Conservation (phyloP, 2,329 filamentous ascomycete species). For the Colletotrichum shisoi region DNA sequence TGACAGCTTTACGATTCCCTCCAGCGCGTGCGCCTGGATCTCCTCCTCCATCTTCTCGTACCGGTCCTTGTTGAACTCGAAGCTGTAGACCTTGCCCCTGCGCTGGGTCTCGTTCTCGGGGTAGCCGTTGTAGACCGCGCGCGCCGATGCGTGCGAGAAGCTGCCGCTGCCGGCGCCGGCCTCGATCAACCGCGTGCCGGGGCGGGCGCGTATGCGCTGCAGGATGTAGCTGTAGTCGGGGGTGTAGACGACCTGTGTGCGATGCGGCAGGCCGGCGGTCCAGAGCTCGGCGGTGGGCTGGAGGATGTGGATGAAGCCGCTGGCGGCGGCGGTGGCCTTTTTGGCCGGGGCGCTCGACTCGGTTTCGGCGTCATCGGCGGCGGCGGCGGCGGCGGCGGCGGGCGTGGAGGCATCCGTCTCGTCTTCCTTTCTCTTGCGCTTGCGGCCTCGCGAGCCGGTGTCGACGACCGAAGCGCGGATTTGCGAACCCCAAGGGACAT, state of each 20-base stretch:
- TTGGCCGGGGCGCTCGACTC: slow-evolving; percentile 51
- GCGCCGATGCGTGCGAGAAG: slow-evolving; percentile 80
- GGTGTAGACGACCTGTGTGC: slow-evolving; percentile 87
- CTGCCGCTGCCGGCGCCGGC: slow-evolving; percentile 83
- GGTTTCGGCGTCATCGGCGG: slow-evolving; percentile 48
- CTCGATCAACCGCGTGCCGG: slow-evolving; percentile 77
- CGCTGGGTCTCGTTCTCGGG: slow-evolving; percentile 55
- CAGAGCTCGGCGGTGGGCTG: slow-evolving; percentile 83
- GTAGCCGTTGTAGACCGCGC: slow-evolving; percentile 79
- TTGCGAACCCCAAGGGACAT: slow-evolving; percentile 89
- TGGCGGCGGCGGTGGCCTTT: slow-evolving; percentile 62
- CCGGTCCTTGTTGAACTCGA: slow-evolving; percentile 79
- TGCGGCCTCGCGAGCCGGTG: slow-evolving; percentile 85
- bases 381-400: slow-evolving; percentile 44
- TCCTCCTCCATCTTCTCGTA: slow-evolving; percentile 74
- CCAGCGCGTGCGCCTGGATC: slow-evolving; percentile 71
- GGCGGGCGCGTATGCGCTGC: slow-evolving; percentile 76
- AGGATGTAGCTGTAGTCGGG: slow-evolving; percentile 87
- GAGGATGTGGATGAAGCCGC: slow-evolving; percentile 80
- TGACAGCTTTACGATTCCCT: slow-evolving; percentile 72
- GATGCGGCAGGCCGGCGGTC: slow-evolving; percentile 80
- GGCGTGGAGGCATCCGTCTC: slow-evolving; percentile 46
- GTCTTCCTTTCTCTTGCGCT: slow-evolving; percentile 63
- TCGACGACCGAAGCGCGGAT: slow-evolving; percentile 89
- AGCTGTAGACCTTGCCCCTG: slow-evolving; percentile 79